Conservation (phyloP, 2,329 filamentous ascomycete species). For the Phaeosphaeriaceae sp. region DNA sequence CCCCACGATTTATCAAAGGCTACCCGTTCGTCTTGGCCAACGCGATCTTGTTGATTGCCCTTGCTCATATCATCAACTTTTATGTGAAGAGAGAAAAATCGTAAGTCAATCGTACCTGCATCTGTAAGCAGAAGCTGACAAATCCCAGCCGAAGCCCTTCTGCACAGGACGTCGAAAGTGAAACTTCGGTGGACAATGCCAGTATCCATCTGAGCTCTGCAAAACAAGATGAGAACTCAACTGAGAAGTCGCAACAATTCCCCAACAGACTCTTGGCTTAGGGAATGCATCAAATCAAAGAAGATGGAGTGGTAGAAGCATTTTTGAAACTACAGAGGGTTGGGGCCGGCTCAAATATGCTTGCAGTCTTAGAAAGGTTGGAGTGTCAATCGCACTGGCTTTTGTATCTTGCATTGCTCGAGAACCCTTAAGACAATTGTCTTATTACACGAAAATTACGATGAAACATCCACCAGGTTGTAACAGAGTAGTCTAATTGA, state of each 20-base stretch:
- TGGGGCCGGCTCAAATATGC: background rate
- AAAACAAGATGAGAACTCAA: constrained; percentile 3
- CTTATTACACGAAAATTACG: too few relatives aligned
- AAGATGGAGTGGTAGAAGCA: background rate
- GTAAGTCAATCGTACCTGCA: constrained; percentile 5
- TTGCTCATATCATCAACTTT: constrained; percentile 24
- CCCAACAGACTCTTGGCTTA: background rate
- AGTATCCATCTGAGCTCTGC: background rate
- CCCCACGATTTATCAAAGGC: constrained; percentile 52
- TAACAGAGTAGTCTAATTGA: too few relatives aligned
- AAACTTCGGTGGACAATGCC: constrained; percentile 10
- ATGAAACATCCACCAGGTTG: too few relatives aligned
- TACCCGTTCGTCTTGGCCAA: constrained; percentile 52
- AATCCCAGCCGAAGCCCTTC: constrained; percentile 1
- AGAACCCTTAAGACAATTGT: too few relatives aligned
- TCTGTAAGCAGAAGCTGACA: background rate
- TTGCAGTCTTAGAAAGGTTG: too few relatives aligned
- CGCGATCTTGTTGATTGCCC: constrained; percentile 46
- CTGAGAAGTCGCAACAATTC: constrained; percentile 1
- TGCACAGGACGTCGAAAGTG: constrained; percentile 11
- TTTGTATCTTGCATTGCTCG: too few relatives aligned
- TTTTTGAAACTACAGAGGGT: background rate
- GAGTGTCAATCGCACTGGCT: too few relatives aligned
- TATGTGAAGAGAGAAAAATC: constrained; percentile 16
- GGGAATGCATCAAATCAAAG: background rate